Evolutionary conservation across 257 asterid species (phyloP), one percentile per base, ranked within the genome.

Genomic region (Solanum sejunctum): DNA sequence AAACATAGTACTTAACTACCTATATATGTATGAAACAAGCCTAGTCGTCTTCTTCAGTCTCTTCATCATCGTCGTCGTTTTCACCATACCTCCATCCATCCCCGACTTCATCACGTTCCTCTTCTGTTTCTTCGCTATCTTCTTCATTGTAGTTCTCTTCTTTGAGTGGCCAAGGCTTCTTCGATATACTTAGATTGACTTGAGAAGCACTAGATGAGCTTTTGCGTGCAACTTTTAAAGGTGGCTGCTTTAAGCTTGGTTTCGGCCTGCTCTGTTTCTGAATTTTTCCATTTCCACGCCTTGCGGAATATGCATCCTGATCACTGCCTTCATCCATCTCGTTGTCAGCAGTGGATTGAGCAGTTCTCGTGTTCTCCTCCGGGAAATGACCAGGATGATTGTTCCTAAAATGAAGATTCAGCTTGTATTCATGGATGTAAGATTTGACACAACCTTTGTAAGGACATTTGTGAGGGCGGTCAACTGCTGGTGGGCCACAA

Each of bases 111-210:
- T 97, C 98, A 1, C 95, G 79, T 82, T 97, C 99, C 92, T 97
- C 98, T 84, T 97, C 99, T 0, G 99, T 97, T 87, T 97, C 98
- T 88, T 97, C 99, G 81, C 99, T 97, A 88, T 97, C 99, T 89
- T 96, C 98, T 84, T 94, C 98, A 6, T 92, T 91, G 2, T 83
- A 92, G 21, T 83, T 83, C 41, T 89, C 96, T 86, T 91, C 97
- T 71, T 94, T 93, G 61, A 87, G 86, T 0, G 92, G 93, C 95
- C 96, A 90, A 43, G 89, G 86, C 41, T 93, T 97, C 84, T 91
- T 97, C 86, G 77, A 88, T 39, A 86, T 82, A 36, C 67, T 91
- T 87, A 91, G 52, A 83, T 88, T 95, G 70, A 90, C 95, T 3
- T 90, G 86, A n/a, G 95, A 84, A 78, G 92, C 86, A 36, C 84